Evolutionary conservation across 805 yeast species (phyloP), one percentile per base, ranked within the genome.

Genomic region (Lipomyces yamanashiensis): DNA sequence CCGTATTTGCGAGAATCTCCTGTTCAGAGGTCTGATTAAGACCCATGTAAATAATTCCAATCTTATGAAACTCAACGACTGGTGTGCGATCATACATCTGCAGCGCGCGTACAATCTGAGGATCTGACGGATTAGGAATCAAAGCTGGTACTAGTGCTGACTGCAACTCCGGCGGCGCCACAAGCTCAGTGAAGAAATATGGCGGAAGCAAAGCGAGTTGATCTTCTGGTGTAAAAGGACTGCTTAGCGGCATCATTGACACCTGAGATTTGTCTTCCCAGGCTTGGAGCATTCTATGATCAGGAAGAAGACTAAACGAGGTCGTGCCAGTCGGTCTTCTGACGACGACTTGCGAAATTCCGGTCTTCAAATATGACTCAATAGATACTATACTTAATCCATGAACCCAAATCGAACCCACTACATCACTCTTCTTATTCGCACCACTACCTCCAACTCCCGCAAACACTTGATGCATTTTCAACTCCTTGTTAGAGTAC

Each of bases 1-100:
- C 71, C 45, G 78, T 74, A 69, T 91, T 91, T 12, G 82, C 75
- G 54, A 91, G 76, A 33, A 91, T 86, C 56, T 88, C 90, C 0
- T 71, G 71, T 72, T 91, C 97, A 0, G 77, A 76, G 1, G 73
- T 72, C 73, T 91, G 97, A 9, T 84, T 83, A 0, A 84, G 86
- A 0, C 85, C 93, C 68, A 90, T 84, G 72, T 90, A 91, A 21
- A 91, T 71, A 21, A 91, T 77, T 0, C 97, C 97, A 45, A 88
- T 82, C 72, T 90, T 91, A 74, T 87, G 90, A 69, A 87, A 87
- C 52, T 87, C 89, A 4, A 88, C 88, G 7, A 87, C 85, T 0
- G 97, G 96, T 0, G 89, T 85, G 17, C 92, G 76, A 70, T 90
- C 96, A 63, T 91, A 79, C 17, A 85, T 80, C 6, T 81, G 74